Evolutionary conservation across 139 green algal genomes (phyloP).

Genomic region (Bryopsis sp.): DNA sequence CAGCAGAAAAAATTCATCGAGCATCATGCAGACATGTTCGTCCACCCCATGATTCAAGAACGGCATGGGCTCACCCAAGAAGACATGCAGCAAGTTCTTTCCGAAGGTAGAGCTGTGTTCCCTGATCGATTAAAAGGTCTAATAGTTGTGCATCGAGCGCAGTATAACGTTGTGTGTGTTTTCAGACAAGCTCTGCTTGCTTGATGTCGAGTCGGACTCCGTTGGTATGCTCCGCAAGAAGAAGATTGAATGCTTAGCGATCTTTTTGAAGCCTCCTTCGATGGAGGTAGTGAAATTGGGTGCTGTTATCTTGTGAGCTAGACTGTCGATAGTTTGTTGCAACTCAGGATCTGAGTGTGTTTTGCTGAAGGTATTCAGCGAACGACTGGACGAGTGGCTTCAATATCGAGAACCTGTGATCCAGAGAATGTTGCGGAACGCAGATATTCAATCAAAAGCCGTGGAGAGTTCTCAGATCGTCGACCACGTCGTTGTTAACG

Average conservation of each 20-base stretch:
- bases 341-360: too few relatives aligned
- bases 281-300: too few relatives aligned
- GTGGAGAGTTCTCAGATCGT: constrained; percentile 22
- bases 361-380: background rate
- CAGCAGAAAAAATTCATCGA: constrained; percentile 22
- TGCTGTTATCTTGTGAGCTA: too few relatives aligned
- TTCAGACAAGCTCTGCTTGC: constrained; percentile 12
- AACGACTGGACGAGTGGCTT: background rate
- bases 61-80: background rate
- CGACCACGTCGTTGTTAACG: constrained; percentile 43
- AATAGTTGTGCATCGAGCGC: too few relatives aligned
- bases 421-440: background rate
- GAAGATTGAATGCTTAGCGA: constrained; percentile 47
- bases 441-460: constrained; percentile 2
- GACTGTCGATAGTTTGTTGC: too few relatives aligned
- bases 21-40: constrained; percentile 8
- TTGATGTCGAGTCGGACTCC: constrained; percentile 8
- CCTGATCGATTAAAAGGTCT: too few relatives aligned
- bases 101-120: too few relatives aligned
- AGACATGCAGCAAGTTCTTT: constrained; percentile 7
- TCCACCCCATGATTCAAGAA: background rate
- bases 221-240: constrained; percentile 7
- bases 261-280: constrained; percentile 50
- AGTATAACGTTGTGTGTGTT: too few relatives aligned
- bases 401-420: background rate